Conservation (phyloP, 202 grass and related monocot species). For the Setaria italica region DNA sequence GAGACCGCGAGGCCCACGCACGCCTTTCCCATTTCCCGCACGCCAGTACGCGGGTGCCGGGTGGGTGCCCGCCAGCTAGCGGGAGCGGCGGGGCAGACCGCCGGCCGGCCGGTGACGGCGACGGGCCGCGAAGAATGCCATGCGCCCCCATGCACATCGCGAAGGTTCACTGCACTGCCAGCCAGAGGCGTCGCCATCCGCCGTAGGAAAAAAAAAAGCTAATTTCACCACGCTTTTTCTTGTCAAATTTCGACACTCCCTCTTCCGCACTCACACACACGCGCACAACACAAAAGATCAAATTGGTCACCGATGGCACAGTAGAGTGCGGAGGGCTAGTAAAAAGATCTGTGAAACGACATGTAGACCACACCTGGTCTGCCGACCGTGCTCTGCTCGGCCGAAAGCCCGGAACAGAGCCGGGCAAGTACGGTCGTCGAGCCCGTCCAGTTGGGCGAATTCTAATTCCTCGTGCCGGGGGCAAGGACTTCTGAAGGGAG, state of each 20-base stretch:
- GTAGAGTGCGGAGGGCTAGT: not conserved
- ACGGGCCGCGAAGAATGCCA: not conserved
- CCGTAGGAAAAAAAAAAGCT: not conserved
- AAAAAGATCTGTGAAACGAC: not conserved
- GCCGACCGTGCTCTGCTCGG: slow-evolving; percentile 12
- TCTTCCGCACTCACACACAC: not conserved
- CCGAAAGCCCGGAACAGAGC: not conserved
- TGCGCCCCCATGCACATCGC: not conserved
- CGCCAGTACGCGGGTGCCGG: not conserved
- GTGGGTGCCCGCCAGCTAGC: slow-evolving; percentile 29
- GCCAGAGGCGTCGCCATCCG: slow-evolving; percentile 30
- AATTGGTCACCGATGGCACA: not conserved
- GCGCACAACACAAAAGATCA: not conserved
- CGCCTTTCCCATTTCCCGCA: not conserved
- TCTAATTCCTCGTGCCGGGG: not conserved
- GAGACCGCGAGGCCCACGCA: no score
- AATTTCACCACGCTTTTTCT: not conserved
- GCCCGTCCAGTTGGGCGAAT: not conserved
- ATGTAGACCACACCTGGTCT: not conserved
- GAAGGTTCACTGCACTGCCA: slow-evolving; percentile 52
- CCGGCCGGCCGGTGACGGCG: slow-evolving; percentile 41
- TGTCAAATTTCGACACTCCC: slow-evolving; percentile 45
- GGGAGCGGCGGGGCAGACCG: slow-evolving; percentile 35
- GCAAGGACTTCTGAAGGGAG: not conserved
- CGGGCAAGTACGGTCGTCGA: not conserved